These are phyloP conservation scores for Salvia sclarea DNA, from an alignment of 305 asterid genomes.

Conservation along the genomic window DNA sequence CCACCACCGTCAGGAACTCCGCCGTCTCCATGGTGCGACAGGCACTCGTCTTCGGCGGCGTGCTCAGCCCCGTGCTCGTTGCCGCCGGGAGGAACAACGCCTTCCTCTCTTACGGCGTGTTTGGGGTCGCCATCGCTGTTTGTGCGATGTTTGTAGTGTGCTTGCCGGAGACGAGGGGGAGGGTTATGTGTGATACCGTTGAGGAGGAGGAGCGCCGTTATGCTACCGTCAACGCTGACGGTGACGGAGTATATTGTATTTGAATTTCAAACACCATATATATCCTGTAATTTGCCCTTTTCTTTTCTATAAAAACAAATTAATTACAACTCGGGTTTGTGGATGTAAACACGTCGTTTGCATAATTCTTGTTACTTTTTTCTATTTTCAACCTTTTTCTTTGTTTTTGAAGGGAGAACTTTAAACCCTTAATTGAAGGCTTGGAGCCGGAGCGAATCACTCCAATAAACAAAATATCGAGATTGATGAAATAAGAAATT, in stretches of 20 bases:
- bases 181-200: constrained; percentile 40
- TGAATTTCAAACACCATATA: background rate
- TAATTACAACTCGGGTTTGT: too few species aligned
- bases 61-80: constrained; percentile 43
- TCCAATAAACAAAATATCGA: too few species aligned
- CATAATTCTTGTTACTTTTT: too few species aligned
- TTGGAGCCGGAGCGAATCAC: too few species aligned
- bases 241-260: background rate
- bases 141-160: constrained; percentile 46
- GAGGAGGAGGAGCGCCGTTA: constrained; percentile 42
- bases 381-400: too few species aligned
- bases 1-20: constrained; percentile 54
- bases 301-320: too few species aligned
- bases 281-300: too few species aligned
- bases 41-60: constrained; percentile 52
- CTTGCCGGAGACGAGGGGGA: constrained; percentile 59
- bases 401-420: too few species aligned
- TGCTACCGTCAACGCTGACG: background rate
- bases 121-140: constrained; percentile 44
- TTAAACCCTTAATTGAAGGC: too few species aligned
- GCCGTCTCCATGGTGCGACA: constrained; percentile 60
- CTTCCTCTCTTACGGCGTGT: constrained; percentile 44
- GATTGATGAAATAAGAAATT: too few species aligned
- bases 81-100: constrained; percentile 43
- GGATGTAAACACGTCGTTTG: too few species aligned